phyloP scores from a whole-genome alignment of 306 rosid species.

The Castanea crenata region DNA sequence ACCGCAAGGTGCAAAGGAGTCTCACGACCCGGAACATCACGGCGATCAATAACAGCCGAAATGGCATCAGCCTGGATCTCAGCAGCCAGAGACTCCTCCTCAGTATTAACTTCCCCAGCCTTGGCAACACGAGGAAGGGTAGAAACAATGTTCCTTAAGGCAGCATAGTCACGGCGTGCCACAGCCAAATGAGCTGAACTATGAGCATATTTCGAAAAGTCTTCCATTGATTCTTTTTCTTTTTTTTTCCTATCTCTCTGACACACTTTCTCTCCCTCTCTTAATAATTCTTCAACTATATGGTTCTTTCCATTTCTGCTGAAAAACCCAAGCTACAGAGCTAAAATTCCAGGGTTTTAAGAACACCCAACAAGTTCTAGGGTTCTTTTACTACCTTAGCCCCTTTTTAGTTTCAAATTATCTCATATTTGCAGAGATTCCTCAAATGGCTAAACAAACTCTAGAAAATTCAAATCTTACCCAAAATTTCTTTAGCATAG shows the following conservation, averaged over 20 bases:
- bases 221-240: constrained; percentile 60
- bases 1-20: constrained; percentile 98
- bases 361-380: constrained; percentile 30
- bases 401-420: constrained; percentile 31
- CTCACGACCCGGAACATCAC: constrained; percentile 97
- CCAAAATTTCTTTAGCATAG: constrained; percentile 27
- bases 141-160: constrained; percentile 58
- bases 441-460: constrained; percentile 15
- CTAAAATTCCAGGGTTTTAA: constrained; percentile 17
- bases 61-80: constrained; percentile 81
- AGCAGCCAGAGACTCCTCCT: constrained; percentile 79
- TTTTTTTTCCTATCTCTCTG: constrained; percentile 27
- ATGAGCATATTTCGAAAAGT: constrained; percentile 67
- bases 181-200: constrained; percentile 93
- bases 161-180: constrained; percentile 64
- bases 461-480: constrained; percentile 14
- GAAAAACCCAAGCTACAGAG: constrained; percentile 21
- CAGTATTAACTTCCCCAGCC: constrained; percentile 77
- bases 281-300: constrained; percentile 32
- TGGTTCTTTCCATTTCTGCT: constrained; percentile 38
- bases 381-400: constrained; percentile 16
- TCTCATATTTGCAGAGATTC: constrained; percentile 7
- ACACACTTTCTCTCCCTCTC: constrained; percentile 1
- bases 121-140: constrained; percentile 75
- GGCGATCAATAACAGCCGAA: constrained; percentile 69